Conservation (phyloP, 805 yeast species). For the Cyberlindnera veronae region DNA sequence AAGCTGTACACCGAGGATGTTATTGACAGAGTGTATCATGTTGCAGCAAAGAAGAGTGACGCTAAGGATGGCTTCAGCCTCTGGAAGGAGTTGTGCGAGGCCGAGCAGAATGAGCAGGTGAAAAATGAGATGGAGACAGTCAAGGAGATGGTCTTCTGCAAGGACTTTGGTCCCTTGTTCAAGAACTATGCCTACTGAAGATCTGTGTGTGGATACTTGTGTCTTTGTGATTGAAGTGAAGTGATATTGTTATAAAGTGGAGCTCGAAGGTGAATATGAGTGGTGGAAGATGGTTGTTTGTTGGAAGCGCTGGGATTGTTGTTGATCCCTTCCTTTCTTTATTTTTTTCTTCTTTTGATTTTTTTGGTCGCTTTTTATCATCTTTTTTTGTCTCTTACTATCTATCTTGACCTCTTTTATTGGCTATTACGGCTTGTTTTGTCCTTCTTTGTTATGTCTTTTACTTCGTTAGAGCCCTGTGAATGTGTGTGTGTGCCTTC, state of each 20-base stretch:
- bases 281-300: not conserved
- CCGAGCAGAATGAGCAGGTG: conserved; percentile 10
- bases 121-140: conserved; percentile 16
- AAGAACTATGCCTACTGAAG: conserved; percentile 7
- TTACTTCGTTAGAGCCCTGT: not conserved
- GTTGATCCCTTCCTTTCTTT: conserved; percentile 4
- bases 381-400: not conserved
- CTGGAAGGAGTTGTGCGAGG: conserved; percentile 7
- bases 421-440: not conserved
- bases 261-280: not conserved
- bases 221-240: not conserved
- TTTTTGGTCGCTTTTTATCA: not conserved
- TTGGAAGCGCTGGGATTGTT: conserved; percentile 1
- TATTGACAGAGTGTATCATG: conserved; percentile 16
- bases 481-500: not conserved
- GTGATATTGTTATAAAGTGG: no score
- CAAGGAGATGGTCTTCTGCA: conserved; percentile 21
- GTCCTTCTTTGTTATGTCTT: conserved; percentile 2
- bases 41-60: conserved; percentile 8
- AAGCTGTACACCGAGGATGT: conserved; percentile 19
- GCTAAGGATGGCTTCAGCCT: conserved; percentile 8
- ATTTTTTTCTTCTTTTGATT: not conserved
- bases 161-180: conserved; percentile 21
- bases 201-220: not conserved
- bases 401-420: not conserved